phyloP scores from a whole-genome alignment of 495 filamentous ascomycete species.

The Penicillium atrosanguineum region DNA sequence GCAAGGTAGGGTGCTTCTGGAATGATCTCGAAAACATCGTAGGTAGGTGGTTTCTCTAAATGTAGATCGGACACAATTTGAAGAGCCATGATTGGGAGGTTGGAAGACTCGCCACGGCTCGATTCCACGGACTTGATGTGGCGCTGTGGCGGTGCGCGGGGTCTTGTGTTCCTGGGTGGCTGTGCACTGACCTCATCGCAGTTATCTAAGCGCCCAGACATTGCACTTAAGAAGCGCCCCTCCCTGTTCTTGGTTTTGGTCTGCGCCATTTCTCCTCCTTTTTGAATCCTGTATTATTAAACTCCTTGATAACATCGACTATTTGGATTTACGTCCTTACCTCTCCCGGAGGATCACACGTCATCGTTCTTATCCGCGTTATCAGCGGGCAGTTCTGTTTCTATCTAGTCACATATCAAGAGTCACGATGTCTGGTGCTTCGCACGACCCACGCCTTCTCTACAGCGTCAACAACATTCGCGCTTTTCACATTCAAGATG shows the following conservation, averaged over 20 bases:
- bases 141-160: slow-evolving; percentile 18
- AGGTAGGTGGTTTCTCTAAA: slow-evolving; percentile 45
- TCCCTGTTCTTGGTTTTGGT: slow-evolving; percentile 12
- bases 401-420: neutral
- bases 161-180: slow-evolving; percentile 15
- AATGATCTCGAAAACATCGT: slow-evolving; percentile 45
- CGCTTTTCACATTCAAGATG: slow-evolving; percentile 85
- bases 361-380: slow-evolving; percentile 18
- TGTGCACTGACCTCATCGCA: slow-evolving; percentile 6
- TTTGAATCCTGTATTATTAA: neutral
- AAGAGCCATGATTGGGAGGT: slow-evolving; percentile 17
- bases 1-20: slow-evolving; percentile 50
- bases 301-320: neutral
- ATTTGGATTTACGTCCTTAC: neutral
- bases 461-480: slow-evolving; percentile 81
- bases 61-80: slow-evolving; percentile 61
- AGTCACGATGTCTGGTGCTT: slow-evolving; percentile 15
- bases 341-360: slow-evolving; percentile 2
- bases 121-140: slow-evolving; percentile 17
- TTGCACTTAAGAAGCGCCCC: slow-evolving; percentile 16
- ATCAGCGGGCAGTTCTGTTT: slow-evolving; percentile 5
- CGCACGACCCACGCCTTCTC: slow-evolving; percentile 71
- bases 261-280: slow-evolving; percentile 6
- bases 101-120: slow-evolving; percentile 1
- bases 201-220: slow-evolving; percentile 31